Evolutionary conservation across 2,329 filamentous ascomycete species (phyloP), one percentile per base, ranked within the genome.

Genomic region (Pseudocercospora eumusae): DNA sequence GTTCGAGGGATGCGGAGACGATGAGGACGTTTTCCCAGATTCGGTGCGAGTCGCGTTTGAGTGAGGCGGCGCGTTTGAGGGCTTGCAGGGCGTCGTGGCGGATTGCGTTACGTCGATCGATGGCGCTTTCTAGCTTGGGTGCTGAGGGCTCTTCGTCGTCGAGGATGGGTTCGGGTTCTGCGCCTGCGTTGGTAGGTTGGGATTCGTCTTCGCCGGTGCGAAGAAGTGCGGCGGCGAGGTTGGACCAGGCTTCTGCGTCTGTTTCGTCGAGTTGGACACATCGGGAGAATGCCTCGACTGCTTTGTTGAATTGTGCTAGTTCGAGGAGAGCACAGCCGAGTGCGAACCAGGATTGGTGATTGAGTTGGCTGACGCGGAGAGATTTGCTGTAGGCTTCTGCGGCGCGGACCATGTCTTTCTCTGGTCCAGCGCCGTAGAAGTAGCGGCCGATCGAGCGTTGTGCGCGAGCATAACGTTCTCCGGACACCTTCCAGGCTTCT

Each of bases 11-110:
- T 0, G 90, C 86, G 0, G 91, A 89, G 21, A 98, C 88, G 0
- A 92, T 95, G 61, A 99, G 85, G 15, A 98, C 89, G 71, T 99
- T 99, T 74, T 96, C 91, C 93, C 93, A 98, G 75, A 99, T 97
- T 69, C 91, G 88, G 84, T 89, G 91, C 78, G 93, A 93, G 69
- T 92, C 88, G 75, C 91, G 85, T 56, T 96, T 92, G 23, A 96
- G 84, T 4, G 85, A 84, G 0, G 93, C 92, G 9, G 93, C 95
- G 66, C 90, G 89, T 74, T 96, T 95, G 76, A 96, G 91, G 0
- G 95, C 93, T 5, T 85, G 81, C 0, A 99, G 84, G 0, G 95
- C 88, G 73, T 96, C 91, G 0, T 83, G 80, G 1, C 92, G 83
- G 57, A 91, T 81, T 53, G 82, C 82, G 36, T 86, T 81, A 65